Base-by-base conservation (phyloP, 371 early-diverging fungal species). In the Mucor sp. region DNA sequence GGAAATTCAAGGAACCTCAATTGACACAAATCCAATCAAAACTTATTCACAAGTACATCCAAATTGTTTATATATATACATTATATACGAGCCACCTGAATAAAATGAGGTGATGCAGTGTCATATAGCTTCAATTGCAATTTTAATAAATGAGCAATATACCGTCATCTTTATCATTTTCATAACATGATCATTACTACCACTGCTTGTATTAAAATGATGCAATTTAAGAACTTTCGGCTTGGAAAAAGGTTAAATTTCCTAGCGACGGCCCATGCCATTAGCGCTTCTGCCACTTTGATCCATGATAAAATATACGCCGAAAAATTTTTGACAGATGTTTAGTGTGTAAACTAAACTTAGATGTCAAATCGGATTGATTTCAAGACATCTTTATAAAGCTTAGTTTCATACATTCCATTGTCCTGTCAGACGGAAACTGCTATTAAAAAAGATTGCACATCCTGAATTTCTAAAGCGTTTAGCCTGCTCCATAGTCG, bases 1-100 rank as follows among this genome's bases (percentile, higher is more conserved):
- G 56, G 56, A 6, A 56, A 56, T 56, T 56, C 56, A 56, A 56
- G 56, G 56, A 30, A 56, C 56, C 56, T 30, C 56, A 30, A 56
- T n/a, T 56, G 56, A 32, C 56, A 56, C 56, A 59, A 59, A 39
- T 15, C 35, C 59, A 39, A 59, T 44, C 23, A 48, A 33, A 48
- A 8, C 3, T 11, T 21, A 8, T 14, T 7, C 7, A 7, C 4
- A 50, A 7, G 11, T 25, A 44, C 17, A 33, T 19, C 44, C n/a
- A 43, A 44, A 44, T 19, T 37, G 11, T 14, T 11, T 12, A 11
- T 14, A 37, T 8, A 37, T 37, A 14, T 35, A 6, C 32, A 35
- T 35, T 35, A 35, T 35, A 32, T 32, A 35, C 8, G 35, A 35
- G 30, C n/a, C n/a, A n/a, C n/a, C n/a, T 35, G 8, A 35, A 8